Percentiles rank a stretch among this genome's conserved stretches.
These are phyloP conservation scores for Lathyrus oleraceus DNA, from an alignment of 306 rosid species.

Conservation along the genomic window DNA sequence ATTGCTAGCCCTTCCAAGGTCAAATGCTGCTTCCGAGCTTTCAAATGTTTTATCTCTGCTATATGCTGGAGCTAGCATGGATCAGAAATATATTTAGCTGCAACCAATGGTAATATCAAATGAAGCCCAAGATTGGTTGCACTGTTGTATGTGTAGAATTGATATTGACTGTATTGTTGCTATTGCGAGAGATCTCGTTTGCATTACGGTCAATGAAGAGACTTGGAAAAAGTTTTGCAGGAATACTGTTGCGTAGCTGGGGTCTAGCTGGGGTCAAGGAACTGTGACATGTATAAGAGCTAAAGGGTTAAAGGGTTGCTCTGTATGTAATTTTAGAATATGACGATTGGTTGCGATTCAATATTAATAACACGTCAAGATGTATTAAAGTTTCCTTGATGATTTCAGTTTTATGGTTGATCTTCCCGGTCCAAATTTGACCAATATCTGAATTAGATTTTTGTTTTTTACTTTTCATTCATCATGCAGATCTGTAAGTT, in stretches of 20 bases:
- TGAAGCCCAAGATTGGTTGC: conserved; percentile 65
- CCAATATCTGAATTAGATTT: conserved; percentile 28
- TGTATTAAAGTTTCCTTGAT: conserved; percentile 45
- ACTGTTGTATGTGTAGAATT: conserved; percentile 67
- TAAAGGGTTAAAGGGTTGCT: conserved; percentile 61
- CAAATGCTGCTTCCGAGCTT: conserved; percentile 46
- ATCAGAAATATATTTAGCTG: conserved; percentile 54
- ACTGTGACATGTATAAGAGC: conserved; percentile 68
- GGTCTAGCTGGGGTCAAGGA: conserved; percentile 65
- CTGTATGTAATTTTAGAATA: conserved; percentile 81
- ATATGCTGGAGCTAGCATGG: conserved; percentile 48
- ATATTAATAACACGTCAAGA: conserved; percentile 84
- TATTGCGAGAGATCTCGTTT: conserved; percentile 50
- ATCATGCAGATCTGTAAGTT: conserved; percentile 21
- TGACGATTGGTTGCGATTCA: conserved; percentile 80
- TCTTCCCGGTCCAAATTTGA: conserved; percentile 30
- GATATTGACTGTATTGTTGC: conserved; percentile 58
- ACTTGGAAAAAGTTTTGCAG: conserved; percentile 59
- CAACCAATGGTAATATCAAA: conserved; percentile 53
- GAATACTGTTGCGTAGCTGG: conserved; percentile 62
- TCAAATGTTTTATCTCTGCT: conserved; percentile 45
- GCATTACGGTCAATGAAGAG: conserved; percentile 52
- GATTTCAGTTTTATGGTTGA: conserved; percentile 34
- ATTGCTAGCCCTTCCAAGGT: conserved; percentile 40
- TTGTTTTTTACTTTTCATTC: conserved; percentile 19